Evolutionary conservation across 371 early-diverging fungal genomes (phyloP).

Genomic region (Syncephalastrum monosporum): DNA sequence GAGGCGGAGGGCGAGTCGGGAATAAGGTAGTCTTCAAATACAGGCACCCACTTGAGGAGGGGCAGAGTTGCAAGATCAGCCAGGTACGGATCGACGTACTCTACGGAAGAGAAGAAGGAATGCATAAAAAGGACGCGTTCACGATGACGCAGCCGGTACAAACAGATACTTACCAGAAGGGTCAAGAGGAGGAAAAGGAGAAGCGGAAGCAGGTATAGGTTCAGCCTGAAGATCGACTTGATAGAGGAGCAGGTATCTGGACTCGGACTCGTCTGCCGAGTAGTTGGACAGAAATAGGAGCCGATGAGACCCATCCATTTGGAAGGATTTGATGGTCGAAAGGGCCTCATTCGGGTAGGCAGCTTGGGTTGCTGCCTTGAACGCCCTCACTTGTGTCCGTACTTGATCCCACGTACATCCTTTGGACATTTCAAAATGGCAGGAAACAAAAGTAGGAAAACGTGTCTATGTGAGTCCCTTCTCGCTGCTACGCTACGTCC

Average conservation of each 20-base stretch:
- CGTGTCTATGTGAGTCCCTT: too few relatives aligned
- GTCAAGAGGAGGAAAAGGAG: neutral
- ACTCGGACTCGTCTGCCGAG: slow-evolving; percentile 14
- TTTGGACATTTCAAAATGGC: slow-evolving; percentile 19
- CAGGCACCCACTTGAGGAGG: slow-evolving; percentile 9
- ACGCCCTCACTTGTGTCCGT: slow-evolving; percentile 56
- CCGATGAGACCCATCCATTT: slow-evolving; percentile 47
- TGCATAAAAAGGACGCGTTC: too few relatives aligned
- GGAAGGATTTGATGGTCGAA: slow-evolving; percentile 56
- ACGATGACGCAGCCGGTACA: too few relatives aligned
- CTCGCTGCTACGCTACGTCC: too few relatives aligned
- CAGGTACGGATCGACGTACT: slow-evolving; percentile 9
- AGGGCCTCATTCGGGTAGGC: slow-evolving; percentile 29
- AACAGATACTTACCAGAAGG: too few relatives aligned
- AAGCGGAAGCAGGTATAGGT: neutral
- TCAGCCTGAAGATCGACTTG: slow-evolving; percentile 15
- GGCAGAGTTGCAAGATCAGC: slow-evolving; percentile 5
- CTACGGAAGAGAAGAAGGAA: too few relatives aligned
- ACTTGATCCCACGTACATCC: slow-evolving; percentile 58
- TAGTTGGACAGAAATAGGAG: slow-evolving; percentile 64
- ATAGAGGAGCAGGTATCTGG: slow-evolving; percentile 25
- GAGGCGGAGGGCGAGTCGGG: neutral
- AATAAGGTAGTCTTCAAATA: slow-evolving; percentile 18
- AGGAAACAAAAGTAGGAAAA: neutral
- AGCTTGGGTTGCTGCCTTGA: slow-evolving; percentile 44